These are phyloP conservation scores for Pythium rhizo-oryzae DNA, from an alignment of 352 stramenopile genomes.

Conservation along the genomic window DNA sequence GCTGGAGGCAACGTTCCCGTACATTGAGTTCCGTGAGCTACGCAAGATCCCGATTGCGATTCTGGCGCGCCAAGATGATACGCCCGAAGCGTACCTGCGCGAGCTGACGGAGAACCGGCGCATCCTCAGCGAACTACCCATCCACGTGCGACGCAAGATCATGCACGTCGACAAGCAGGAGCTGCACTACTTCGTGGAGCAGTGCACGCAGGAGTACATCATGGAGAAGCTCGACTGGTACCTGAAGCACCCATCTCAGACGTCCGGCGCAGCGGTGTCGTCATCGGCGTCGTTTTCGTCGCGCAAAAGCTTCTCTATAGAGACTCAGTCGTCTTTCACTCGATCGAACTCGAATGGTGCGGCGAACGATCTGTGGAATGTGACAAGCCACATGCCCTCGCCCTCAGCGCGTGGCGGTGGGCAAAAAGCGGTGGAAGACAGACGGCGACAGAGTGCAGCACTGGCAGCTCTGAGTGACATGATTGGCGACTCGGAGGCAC, in stretches of 20 bases:
- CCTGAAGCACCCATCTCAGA: constrained; percentile 42
- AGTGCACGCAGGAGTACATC: constrained; percentile 78
- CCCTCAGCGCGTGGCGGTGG: constrained; percentile 26
- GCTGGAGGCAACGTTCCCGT: constrained; percentile 84
- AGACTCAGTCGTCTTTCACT: neutral
- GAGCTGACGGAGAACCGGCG: constrained; percentile 83
- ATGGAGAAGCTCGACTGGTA: constrained; percentile 72
- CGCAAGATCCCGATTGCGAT: constrained; percentile 84
- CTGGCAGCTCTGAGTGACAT: constrained; percentile 74
- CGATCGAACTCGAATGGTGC: constrained; percentile 12
- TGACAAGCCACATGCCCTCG: constrained; percentile 69
- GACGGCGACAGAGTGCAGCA: constrained; percentile 64
- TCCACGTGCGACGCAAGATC: constrained; percentile 85
- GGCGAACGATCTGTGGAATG: constrained; percentile 60
- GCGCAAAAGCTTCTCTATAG: constrained; percentile 15
- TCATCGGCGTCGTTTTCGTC: constrained; percentile 15
- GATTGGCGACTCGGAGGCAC: constrained; percentile 79
- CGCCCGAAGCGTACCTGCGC: constrained; percentile 70
- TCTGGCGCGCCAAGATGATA: constrained; percentile 78
- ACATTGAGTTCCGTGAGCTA: constrained; percentile 89
- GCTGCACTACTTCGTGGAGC: constrained; percentile 72
- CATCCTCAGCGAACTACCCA: constrained; percentile 74
- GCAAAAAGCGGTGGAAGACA: constrained; percentile 53
- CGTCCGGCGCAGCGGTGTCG: constrained; percentile 25
- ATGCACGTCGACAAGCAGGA: constrained; percentile 71